phyloP scores from a whole-genome alignment of 345 rosid genomes.

The Adansonia digitata region DNA sequence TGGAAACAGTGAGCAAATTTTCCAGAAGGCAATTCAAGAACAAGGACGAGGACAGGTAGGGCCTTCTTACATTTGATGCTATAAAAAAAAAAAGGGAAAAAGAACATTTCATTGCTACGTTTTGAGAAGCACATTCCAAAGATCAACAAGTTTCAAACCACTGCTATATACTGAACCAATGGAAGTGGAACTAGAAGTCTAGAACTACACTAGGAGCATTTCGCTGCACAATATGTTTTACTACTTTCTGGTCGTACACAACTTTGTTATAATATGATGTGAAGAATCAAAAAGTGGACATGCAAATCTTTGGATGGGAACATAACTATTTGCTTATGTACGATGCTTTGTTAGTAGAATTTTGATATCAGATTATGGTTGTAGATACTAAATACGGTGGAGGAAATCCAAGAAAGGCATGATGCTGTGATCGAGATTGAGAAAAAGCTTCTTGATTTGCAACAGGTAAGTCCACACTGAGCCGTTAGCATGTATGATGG shows the following conservation, averaged over 20 bases:
- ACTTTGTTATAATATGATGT: not conserved
- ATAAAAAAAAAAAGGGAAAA: too few relatives aligned
- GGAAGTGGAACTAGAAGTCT: too few relatives aligned
- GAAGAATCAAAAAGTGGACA: not conserved
- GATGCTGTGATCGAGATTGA: constrained; percentile 85
- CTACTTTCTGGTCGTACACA: too few relatives aligned
- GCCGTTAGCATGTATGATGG: not conserved
- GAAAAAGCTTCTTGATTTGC: constrained; percentile 86
- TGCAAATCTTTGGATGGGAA: not conserved
- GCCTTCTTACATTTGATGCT: not conserved
- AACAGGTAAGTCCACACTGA: constrained; percentile 47
- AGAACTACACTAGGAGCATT: too few relatives aligned
- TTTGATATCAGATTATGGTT: not conserved
- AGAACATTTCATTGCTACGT: too few relatives aligned
- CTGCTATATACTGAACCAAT: too few relatives aligned
- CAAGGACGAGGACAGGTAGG: constrained; percentile 89
- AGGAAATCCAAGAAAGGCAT: constrained; percentile 95
- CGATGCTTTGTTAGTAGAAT: not conserved
- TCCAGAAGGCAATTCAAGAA: constrained; percentile 87
- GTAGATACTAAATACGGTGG: constrained; percentile 76
- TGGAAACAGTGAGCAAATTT: constrained; percentile 89
- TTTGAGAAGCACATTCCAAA: too few relatives aligned
- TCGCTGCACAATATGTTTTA: not conserved
- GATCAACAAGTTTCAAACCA: too few relatives aligned
- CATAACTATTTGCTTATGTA: not conserved